phyloP scores from a whole-genome alignment of 768 basidiomycete species.

The Leccinellum luteum region DNA sequence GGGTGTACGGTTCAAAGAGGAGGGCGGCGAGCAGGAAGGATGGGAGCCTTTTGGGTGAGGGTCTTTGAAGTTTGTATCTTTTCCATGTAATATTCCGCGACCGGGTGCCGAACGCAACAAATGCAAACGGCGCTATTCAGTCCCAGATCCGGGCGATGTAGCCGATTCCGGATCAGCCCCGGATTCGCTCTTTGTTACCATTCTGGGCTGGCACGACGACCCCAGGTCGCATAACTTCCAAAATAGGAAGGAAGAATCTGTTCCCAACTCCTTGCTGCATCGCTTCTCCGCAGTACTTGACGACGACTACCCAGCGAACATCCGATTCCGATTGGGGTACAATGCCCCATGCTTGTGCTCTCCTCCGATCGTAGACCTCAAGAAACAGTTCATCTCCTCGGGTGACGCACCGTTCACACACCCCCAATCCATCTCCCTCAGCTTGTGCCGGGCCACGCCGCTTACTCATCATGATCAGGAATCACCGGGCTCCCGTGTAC shows the following conservation, averaged over 20 bases:
- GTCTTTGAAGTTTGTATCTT: slow-evolving; percentile 35
- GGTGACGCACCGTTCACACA: slow-evolving; percentile 12
- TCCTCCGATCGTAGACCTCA: neutral
- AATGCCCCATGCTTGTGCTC: neutral
- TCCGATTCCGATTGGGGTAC: neutral
- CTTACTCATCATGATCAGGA: slow-evolving; percentile 12
- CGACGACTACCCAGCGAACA: slow-evolving; percentile 14
- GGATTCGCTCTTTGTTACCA: slow-evolving; percentile 17
- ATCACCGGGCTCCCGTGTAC: slow-evolving; percentile 20
- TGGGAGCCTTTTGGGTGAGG: slow-evolving; percentile 33
- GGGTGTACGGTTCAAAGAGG: slow-evolving; percentile 20
- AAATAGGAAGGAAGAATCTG: neutral
- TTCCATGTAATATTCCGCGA: slow-evolving; percentile 39
- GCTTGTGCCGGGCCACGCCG: neutral
- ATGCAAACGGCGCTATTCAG: slow-evolving; percentile 33
- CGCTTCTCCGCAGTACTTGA: slow-evolving; percentile 27
- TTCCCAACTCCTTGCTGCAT: slow-evolving; percentile 22
- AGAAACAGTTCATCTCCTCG: slow-evolving; percentile 19
- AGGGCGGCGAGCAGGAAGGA: slow-evolving; percentile 21
- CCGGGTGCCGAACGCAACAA: slow-evolving; percentile 38
- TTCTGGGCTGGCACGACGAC: neutral
- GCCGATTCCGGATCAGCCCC: slow-evolving; percentile 27
- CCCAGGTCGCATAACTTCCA: neutral
- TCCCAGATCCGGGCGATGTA: slow-evolving; percentile 26
- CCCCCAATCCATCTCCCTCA: neutral